These are phyloP conservation scores for Salix viminalis DNA, from an alignment of 345 rosid genomes.

Conservation along the genomic window DNA sequence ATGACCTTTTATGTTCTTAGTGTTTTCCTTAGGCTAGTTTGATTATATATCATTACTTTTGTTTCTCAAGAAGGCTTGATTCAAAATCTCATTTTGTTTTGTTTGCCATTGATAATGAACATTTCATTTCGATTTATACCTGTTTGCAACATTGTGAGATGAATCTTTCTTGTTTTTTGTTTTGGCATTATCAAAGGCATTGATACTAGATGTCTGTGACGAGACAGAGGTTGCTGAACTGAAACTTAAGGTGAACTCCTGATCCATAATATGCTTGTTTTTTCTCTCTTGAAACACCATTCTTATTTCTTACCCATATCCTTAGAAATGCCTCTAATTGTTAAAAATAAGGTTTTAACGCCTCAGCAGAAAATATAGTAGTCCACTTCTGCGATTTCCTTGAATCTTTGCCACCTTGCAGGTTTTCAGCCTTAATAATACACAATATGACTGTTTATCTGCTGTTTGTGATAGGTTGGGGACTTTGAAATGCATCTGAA, in stretches of 20 bases:
- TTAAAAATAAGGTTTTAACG: neutral
- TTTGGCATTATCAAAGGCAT: slow-evolving; percentile 41
- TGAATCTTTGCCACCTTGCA: neutral
- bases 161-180: slow-evolving; percentile 10
- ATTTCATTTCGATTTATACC: neutral
- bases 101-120: neutral
- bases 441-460: neutral
- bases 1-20: neutral
- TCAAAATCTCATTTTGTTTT: neutral
- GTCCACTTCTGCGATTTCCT: neutral
- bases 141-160: slow-evolving; percentile 5
- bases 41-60: too few relatives aligned
- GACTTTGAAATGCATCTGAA: slow-evolving; percentile 89
- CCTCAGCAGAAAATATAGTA: neutral
- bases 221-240: slow-evolving; percentile 93
- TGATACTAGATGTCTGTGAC: slow-evolving; percentile 84
- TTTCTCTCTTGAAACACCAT: neutral
- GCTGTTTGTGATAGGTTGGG: slow-evolving; percentile 55
- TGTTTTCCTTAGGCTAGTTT: neutral
- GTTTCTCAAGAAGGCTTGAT: neutral
- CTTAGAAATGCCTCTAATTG: neutral
- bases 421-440: neutral
- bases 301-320: neutral
- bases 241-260: slow-evolving; percentile 66
- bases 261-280: slow-evolving; percentile 3